Evolutionary conservation across 805 yeast species (phyloP).

Genomic region (Starmerella etchellsii): DNA sequence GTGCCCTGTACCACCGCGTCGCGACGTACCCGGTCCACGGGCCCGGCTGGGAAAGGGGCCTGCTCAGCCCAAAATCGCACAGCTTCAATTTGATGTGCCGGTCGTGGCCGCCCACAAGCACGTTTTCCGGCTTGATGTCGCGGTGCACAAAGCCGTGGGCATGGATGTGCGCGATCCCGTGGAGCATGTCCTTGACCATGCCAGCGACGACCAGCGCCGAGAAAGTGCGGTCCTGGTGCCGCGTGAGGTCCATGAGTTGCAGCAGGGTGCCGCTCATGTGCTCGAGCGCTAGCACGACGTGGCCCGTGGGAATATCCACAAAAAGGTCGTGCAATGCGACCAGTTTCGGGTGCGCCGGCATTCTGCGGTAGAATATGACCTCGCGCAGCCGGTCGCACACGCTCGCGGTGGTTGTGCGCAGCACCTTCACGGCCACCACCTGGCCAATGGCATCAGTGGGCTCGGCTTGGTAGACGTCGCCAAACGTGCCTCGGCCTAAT

Average conservation of each 20-base stretch:
- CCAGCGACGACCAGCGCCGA: slow-evolving; percentile 1
- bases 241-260: slow-evolving; percentile 40
- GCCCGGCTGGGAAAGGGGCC: slow-evolving; percentile 43
- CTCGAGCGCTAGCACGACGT: slow-evolving; percentile 79
- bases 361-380: slow-evolving; percentile 30
- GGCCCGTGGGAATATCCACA: slow-evolving; percentile 46
- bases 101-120: slow-evolving; percentile 53
- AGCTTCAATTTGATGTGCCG: slow-evolving; percentile 51
- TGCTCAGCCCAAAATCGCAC: slow-evolving; percentile 90
- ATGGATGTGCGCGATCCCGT: slow-evolving; percentile 77
- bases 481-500: slow-evolving; percentile 24
- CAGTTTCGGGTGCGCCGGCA: slow-evolving; percentile 59
- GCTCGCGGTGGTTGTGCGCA: slow-evolving; percentile 38
- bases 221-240: not conserved
- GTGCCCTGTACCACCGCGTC: slow-evolving; percentile 94
- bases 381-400: slow-evolving; percentile 39
- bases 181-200: slow-evolving; percentile 31
- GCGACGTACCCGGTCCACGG: slow-evolving; percentile 75
- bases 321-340: slow-evolving; percentile 71
- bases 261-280: slow-evolving; percentile 70
- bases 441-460: slow-evolving; percentile 14
- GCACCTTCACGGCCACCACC: slow-evolving; percentile 67
- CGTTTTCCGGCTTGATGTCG: slow-evolving; percentile 89
- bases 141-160: slow-evolving; percentile 58
- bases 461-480: slow-evolving; percentile 23